A percentile compares a stretch with the other conserved stretches of the same genome.
Evolutionary conservation across 2,329 filamentous ascomycete genomes (phyloP).

Genomic region (Truncatella angustata): DNA sequence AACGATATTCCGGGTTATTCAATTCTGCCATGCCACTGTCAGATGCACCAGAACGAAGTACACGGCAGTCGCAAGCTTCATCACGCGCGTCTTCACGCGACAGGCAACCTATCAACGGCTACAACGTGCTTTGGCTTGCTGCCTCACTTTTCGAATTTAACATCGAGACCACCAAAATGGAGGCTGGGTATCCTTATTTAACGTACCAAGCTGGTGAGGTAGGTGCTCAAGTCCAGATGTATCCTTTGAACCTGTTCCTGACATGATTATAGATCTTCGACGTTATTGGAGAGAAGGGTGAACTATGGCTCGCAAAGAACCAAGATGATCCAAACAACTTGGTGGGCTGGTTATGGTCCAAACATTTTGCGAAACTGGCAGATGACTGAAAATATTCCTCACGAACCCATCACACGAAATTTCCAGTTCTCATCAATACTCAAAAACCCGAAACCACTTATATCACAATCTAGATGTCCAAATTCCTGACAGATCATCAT

Average conservation of each 20-base stretch:
- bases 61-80: constrained; percentile 54
- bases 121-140: constrained; percentile 82
- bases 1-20: constrained; percentile 74
- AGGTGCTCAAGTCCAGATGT: constrained; percentile 23
- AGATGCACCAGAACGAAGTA: constrained; percentile 58
- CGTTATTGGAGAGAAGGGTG: constrained; percentile 93
- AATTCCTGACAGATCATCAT: neutral
- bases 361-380: constrained; percentile 79
- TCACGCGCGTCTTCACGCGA: constrained; percentile 62
- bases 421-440: neutral
- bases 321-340: constrained; percentile 80
- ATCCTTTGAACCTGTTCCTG: constrained; percentile 10
- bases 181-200: constrained; percentile 93
- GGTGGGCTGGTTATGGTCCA: constrained; percentile 98
- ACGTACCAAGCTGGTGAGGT: constrained; percentile 93
- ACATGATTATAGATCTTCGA: constrained; percentile 66
- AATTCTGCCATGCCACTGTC: constrained; percentile 82
- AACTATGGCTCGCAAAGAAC: constrained; percentile 96
- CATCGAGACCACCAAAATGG: constrained; percentile 85
- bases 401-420: neutral
- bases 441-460: neutral
- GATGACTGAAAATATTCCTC: constrained; percentile 35
- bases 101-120: constrained; percentile 53
- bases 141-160: constrained; percentile 97
- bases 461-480: neutral